Conservation (phyloP, 495 filamentous ascomycete species). For the Cudoniella acicularis region DNA sequence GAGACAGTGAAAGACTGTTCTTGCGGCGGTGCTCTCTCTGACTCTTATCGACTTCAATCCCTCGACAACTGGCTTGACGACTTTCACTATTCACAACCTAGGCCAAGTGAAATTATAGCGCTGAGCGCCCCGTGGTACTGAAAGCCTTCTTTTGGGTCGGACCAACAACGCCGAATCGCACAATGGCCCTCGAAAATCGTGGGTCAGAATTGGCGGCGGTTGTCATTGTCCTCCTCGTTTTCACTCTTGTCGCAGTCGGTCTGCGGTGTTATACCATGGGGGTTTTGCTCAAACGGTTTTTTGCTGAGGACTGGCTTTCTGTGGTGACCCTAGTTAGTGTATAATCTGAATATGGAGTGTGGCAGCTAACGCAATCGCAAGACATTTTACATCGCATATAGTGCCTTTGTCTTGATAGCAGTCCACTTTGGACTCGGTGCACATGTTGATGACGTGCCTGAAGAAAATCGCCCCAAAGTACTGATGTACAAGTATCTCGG, state of each 20-base stretch:
- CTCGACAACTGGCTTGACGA: too few species aligned
- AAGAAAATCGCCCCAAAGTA: not conserved
- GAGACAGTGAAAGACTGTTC: too few species aligned
- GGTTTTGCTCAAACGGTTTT: conserved; percentile 33
- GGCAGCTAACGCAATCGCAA: not conserved
- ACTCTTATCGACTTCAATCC: too few species aligned
- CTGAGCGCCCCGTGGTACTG: too few species aligned
- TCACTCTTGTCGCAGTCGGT: conserved; percentile 28
- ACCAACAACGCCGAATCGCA: too few species aligned
- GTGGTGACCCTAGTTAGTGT: conserved; percentile 8
- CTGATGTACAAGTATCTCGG: not conserved
- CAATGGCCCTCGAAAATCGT: not conserved
- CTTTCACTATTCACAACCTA: too few species aligned
- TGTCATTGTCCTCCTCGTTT: conserved; percentile 6
- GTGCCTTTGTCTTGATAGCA: not conserved
- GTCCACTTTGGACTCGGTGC: not conserved
- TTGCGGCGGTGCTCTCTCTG: too few species aligned
- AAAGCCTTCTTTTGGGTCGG: too few species aligned
- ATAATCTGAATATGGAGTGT: too few species aligned
- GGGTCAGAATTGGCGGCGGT: not conserved
- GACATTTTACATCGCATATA: not conserved
- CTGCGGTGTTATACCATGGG: conserved; percentile 34
- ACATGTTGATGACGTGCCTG: not conserved
- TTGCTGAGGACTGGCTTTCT: conserved; percentile 32
- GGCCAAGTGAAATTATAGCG: too few species aligned